Base-by-base conservation (phyloP, 2,329 filamentous ascomycete genomes). In the Aureobasidium musti region DNA sequence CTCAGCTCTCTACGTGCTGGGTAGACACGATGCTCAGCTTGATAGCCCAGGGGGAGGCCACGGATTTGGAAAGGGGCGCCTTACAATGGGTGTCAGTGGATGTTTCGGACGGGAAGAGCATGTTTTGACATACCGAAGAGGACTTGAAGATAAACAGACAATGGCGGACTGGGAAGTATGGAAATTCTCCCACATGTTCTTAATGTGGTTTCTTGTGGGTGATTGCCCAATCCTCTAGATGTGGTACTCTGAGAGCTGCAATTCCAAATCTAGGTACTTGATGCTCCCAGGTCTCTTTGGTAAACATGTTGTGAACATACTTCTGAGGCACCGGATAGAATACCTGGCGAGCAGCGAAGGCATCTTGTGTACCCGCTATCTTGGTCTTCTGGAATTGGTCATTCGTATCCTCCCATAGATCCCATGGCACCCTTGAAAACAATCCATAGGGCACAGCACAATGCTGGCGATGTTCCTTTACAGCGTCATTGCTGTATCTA, bases 281-380 rank as follows among this genome's bases (percentile, higher is more conserved):
- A n/a, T 59, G 23, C 7, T 19, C 1, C 54, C 54, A 59, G 21
- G 37, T 59, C 37, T 59, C 54, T 11, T 30, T 17, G 1, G 37
- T 43, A 6, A 2, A 3, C 54, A 59, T n/a, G 33, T 59, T 39
- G 19, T 43, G 23, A 2, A 45, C 8, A n/a, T 30, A 59, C 54
- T 43, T 43, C 37, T 59, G 54, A 23, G 54, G 54, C 6, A 59
- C 8, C 2, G 54, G 54, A 59, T 59, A 59, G 2, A 21, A 8
- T 0, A n/a, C 19, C 17, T 33, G 49, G 3, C 19, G 3, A 21
- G 52, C 26, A 14, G 17, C 10, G 5, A 39, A 19, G 23, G 30
- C 52, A 2, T 53, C 7, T 4, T 39, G n/a, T 13, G 7, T 59
- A 5, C 10, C 37, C 2, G 4, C 11, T 17, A n/a, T 54, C 3